These are phyloP conservation scores for Lentithecium fluviatile DNA, from an alignment of 495 filamentous ascomycete genomes.

Conservation along the genomic window DNA sequence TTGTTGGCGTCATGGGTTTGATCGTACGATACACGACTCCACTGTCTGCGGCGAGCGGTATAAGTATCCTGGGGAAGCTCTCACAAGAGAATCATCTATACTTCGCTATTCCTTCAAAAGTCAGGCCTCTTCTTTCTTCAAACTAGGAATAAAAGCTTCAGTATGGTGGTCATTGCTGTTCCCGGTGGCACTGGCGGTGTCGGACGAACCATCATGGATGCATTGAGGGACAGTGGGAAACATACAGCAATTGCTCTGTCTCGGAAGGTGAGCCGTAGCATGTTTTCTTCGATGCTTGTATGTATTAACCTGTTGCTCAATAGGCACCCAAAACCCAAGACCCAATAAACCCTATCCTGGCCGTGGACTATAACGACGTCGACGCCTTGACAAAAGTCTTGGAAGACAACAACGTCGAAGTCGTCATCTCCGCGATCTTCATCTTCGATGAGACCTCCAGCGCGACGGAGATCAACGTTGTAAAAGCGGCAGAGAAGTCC, in stretches of 20 bases:
- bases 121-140: too few species aligned
- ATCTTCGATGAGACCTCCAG: slow-evolving; percentile 32
- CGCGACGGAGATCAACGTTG: slow-evolving; percentile 44
- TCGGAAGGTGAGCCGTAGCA: slow-evolving; percentile 40
- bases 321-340: background rate
- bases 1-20: too few species aligned
- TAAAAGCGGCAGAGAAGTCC: slow-evolving; percentile 51
- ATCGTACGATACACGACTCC: too few species aligned
- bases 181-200: slow-evolving; percentile 56
- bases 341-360: slow-evolving; percentile 35
- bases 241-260: slow-evolving; percentile 50
- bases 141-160: background rate
- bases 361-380: slow-evolving; percentile 50
- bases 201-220: slow-evolving; percentile 54
- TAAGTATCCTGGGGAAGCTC: too few species aligned
- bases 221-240: slow-evolving; percentile 41
- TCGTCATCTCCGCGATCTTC: slow-evolving; percentile 52
- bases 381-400: slow-evolving; percentile 43
- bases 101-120: too few species aligned
- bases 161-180: slow-evolving; percentile 52
- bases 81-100: too few species aligned
- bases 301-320: too few species aligned
- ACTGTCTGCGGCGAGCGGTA: too few species aligned
- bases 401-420: slow-evolving; percentile 51
- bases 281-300: background rate